Conservation (phyloP, 164 flowering plant genomes). For the Vitis cinerea region DNA sequence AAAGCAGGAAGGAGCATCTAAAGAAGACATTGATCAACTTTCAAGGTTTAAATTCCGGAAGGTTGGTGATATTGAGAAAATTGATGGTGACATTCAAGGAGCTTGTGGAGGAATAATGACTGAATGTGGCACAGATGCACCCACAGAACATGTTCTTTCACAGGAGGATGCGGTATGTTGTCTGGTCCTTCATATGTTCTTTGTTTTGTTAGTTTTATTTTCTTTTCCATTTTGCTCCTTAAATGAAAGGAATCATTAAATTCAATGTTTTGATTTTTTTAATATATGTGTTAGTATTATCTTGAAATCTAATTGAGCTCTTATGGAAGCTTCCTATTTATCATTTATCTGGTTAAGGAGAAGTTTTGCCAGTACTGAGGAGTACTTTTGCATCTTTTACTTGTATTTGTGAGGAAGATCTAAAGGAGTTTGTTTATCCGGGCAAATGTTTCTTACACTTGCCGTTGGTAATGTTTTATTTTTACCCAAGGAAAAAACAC, state of each 20-base stretch:
- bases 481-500: no score
- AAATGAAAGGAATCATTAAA: background rate
- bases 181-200: background rate
- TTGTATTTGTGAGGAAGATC: no score
- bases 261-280: background rate
- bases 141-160: slow-evolving; percentile 37
- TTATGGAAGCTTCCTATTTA: no score
- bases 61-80: slow-evolving; percentile 29
- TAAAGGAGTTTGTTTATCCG: no score
- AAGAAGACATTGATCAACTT: slow-evolving; percentile 51
- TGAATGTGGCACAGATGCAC: slow-evolving; percentile 43
- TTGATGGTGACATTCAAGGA: slow-evolving; percentile 28
- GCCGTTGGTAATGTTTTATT: no score
- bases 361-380: background rate
- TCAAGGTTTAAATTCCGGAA: slow-evolving; percentile 41
- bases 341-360: no score
- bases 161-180: slow-evolving; percentile 44
- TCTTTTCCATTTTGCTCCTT: background rate
- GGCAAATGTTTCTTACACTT: no score
- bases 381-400: background rate
- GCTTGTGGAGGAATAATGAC: slow-evolving; percentile 44
- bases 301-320: no score
- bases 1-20: slow-evolving; percentile 54
- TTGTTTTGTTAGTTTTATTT: background rate
- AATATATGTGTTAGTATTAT: no score